phyloP scores from a whole-genome alignment of 768 basidiomycete genomes.

The Tephrocybe rancida region DNA sequence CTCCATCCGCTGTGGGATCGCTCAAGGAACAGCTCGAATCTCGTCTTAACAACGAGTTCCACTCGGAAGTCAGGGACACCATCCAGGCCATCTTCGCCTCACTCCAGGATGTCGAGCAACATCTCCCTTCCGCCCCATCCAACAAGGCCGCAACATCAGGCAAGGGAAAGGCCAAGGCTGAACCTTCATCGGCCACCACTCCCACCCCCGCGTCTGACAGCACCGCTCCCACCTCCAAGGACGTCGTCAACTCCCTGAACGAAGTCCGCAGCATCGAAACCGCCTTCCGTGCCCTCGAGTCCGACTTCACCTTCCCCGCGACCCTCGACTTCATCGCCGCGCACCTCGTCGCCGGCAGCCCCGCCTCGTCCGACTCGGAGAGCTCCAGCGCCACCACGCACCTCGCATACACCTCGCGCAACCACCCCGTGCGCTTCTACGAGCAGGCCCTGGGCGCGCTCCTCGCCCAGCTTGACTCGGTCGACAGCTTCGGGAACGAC shows the following conservation, averaged over 20 bases:
- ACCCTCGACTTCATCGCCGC: conserved; percentile 43
- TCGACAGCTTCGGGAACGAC: conserved; percentile 62
- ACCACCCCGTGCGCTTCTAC: conserved; percentile 63
- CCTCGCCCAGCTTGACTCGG: conserved; percentile 56
- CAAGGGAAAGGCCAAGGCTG: conserved; percentile 43
- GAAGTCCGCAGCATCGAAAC: conserved; percentile 43
- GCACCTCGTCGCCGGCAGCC: conserved; percentile 26
- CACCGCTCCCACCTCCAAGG: conserved; percentile 24
- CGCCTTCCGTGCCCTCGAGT: conserved; percentile 37
- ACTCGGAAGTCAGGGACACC: conserved; percentile 39
- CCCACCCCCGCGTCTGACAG: conserved; percentile 10
- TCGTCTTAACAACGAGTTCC: conserved; percentile 30
- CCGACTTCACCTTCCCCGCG: conserved; percentile 41
- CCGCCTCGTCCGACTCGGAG: conserved; percentile 19
- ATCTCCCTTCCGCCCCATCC: conserved; percentile 1
- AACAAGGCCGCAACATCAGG: not conserved
- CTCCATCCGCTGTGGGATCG: not conserved
- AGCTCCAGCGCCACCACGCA: conserved; percentile 26
- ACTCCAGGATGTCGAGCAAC: conserved; percentile 22
- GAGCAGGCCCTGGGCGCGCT: conserved; percentile 62
- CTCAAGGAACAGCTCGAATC: conserved; percentile 33
- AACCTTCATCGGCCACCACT: conserved; percentile 9
- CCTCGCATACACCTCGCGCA: conserved; percentile 59
- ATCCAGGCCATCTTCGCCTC: conserved; percentile 42
- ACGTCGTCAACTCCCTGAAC: conserved; percentile 36